Percentiles rank a stretch among this genome's conserved stretches.
Conservation (phyloP, 2,329 filamentous ascomycete genomes). For the Penicillium palitans region DNA sequence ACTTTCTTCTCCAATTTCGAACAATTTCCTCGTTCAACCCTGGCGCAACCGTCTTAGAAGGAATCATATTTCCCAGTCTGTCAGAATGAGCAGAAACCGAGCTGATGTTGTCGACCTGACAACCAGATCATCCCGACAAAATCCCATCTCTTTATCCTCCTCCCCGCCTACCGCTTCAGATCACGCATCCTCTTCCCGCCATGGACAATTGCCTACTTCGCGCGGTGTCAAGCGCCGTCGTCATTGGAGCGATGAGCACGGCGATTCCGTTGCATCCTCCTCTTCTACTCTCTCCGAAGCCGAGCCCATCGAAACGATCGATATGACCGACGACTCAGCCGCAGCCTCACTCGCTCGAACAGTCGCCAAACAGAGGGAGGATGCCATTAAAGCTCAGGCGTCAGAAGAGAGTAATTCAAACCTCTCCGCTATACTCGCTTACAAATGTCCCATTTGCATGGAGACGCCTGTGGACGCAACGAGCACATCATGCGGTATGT, state of each 20-base stretch:
- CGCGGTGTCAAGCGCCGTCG: conserved; percentile 19
- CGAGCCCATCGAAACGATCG: conserved; percentile 49
- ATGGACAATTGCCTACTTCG: background rate
- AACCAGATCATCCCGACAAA: background rate
- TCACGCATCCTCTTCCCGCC: background rate
- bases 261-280: conserved; percentile 2
- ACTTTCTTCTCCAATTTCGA: background rate
- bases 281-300: conserved; percentile 11
- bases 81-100: background rate
- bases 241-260: background rate
- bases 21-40: background rate
- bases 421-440: conserved; percentile 45
- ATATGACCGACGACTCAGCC: conserved; percentile 50
- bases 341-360: conserved; percentile 44
- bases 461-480: conserved; percentile 61
- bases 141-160: background rate
- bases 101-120: conserved; percentile 8
- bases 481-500: conserved; percentile 60
- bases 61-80: no score
- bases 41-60: background rate
- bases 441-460: conserved; percentile 65
- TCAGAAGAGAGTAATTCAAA: background rate
- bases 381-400: background rate
- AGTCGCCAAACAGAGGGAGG: conserved; percentile 48
- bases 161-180: background rate